These are phyloP conservation scores for Malbranchea zuffiana DNA, from an alignment of 2,329 filamentous ascomycete genomes.

Conservation along the genomic window DNA sequence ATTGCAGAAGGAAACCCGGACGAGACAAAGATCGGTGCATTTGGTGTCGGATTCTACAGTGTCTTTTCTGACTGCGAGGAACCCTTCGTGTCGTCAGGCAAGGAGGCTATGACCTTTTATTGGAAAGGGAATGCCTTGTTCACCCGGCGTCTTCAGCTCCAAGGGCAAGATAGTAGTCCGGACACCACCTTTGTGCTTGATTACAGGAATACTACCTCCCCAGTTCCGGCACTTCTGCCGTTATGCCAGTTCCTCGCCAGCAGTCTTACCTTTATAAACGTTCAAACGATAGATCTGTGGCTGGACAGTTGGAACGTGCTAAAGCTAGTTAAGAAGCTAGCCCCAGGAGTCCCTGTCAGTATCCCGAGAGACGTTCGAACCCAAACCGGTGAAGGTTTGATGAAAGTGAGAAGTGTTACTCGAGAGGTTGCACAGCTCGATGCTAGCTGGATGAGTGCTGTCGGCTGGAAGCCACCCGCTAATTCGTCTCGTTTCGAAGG, in stretches of 20 bases:
- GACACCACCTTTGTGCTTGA: conserved; percentile 92
- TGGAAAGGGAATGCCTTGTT: conserved; percentile 99
- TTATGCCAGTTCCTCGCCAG: conserved; percentile 88
- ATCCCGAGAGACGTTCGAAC: conserved; percentile 72
- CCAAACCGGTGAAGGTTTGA: conserved; percentile 73
- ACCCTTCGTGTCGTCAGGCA: conserved; percentile 87
- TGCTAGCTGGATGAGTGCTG: conserved; percentile 74
- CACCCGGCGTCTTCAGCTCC: conserved; percentile 70
- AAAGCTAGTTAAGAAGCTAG: conserved; percentile 70
- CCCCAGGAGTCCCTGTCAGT: conserved; percentile 59
- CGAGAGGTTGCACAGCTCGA: conserved; percentile 86
- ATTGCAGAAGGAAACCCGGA: conserved; percentile 99
- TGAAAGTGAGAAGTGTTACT: conserved; percentile 73
- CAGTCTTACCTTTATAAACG: conserved; percentile 86
- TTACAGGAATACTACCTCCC: conserved; percentile 79
- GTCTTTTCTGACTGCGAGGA: conserved; percentile 98
- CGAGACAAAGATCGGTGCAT: conserved; percentile 97
- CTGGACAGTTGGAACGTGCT: conserved; percentile 79
- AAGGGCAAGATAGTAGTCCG: conserved; percentile 51
- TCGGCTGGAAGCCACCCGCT: conserved; percentile 65
- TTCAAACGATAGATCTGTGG: conserved; percentile 79
- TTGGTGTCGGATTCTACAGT: conserved; percentile 96
- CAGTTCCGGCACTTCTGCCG: conserved; percentile 73
- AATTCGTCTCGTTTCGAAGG: conserved; percentile 29
- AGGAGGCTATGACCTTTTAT: conserved; percentile 94